Evolutionary conservation across 495 filamentous ascomycete genomes (phyloP).

Genomic region (Penicillium canariense): DNA sequence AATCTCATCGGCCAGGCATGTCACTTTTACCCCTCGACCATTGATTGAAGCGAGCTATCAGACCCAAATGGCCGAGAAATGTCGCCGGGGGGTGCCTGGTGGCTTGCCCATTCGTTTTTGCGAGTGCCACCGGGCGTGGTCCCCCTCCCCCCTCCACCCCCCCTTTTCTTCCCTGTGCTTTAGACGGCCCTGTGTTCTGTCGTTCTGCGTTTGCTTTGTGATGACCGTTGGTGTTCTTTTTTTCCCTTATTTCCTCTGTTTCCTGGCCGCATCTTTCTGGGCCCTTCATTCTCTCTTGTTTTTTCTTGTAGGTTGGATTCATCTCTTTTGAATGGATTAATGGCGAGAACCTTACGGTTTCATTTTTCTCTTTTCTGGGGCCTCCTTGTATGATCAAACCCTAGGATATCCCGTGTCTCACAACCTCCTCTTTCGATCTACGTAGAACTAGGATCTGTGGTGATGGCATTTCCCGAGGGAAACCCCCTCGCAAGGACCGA

Average conservation of each 20-base stretch:
- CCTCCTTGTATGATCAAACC: neutral
- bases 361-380: neutral
- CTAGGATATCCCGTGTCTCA: too few species aligned
- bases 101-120: constrained; percentile 20
- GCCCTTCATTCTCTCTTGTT: constrained; percentile 29
- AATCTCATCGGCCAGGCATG: constrained; percentile 20
- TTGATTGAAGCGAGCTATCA: neutral
- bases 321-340: constrained; percentile 43
- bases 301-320: constrained; percentile 43
- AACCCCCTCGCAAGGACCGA: too few species aligned
- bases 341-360: constrained; percentile 33
- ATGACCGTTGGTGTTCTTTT: constrained; percentile 29
- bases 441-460: too few species aligned
- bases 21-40: constrained; percentile 4
- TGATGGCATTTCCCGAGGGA: too few species aligned
- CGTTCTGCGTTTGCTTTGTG: constrained; percentile 27
- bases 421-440: too few species aligned
- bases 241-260: constrained; percentile 15
- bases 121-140: constrained; percentile 17
- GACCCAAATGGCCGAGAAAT: constrained; percentile 9
- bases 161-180: constrained; percentile 32
- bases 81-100: neutral
- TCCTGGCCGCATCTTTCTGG: constrained; percentile 27
- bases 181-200: constrained; percentile 39
- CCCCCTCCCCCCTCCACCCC: constrained; percentile 24